Base-by-base conservation (phyloP, 164 flowering plant genomes). In the Vitis rotundifolia region DNA sequence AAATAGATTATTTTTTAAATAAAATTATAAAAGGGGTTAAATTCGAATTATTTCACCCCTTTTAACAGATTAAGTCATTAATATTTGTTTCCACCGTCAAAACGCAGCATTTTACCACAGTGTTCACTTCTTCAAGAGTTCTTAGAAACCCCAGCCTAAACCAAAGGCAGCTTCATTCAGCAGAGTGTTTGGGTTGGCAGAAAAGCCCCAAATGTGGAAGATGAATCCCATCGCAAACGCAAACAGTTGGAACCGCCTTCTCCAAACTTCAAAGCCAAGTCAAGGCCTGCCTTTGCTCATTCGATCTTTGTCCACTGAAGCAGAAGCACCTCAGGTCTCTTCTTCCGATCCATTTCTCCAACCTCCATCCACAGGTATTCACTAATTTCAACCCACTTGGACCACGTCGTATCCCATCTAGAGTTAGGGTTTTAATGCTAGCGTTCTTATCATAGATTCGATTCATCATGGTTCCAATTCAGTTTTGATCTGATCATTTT, bases 281-380 rank as follows among this genome's bases (percentile, higher is more conserved):
- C 68, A 22, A 11, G 68, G 55, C 16, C 67, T 68, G 4, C 71
- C 75, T 7, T 50, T 31, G 13, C 67, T 73, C 12, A 71, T 76
- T 26, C 75, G 71, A 48, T 37, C 31, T 37, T 79, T 75, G 63
- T 75, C 77, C 7, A 77, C 79, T n/a, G 80, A 64, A 70, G 9
- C 75, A 1, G 79, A 73, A 57, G 55, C 68, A 37, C 67, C 63
- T 7, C 74, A 55, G 57, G 65, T 63, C n/a, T 60, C 81, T 1
- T 13, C 75, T 9, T 9, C 56, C 61, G 78, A 76, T 66, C 54
- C 70, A 29, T 70, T 78, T 66, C 66, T 74, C 54, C 63, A 52
- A 16, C 61, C 75, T 48, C 58, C 80, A 3, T 9, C 0, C n/a
- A 12, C 60, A 53, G 80, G 81, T 78, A 37, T 9, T 26, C 1